Percentiles rank a stretch among this genome's conserved stretches.
Conservation (phyloP, 768 basidiomycete species). For the Hericium coralloides region DNA sequence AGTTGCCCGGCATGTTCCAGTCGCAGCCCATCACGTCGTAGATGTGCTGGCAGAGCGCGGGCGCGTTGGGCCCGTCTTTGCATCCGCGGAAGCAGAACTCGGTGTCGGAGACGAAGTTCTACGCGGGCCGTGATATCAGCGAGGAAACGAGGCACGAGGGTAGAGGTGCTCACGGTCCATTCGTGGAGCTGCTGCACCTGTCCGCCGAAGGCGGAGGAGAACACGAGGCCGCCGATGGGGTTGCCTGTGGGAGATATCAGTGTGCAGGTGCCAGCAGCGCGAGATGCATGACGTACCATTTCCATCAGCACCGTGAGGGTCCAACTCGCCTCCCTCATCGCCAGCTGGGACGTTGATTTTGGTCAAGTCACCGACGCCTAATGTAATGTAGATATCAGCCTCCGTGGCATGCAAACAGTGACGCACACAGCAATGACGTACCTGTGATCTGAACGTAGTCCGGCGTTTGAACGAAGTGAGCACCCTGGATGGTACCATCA, state of each 20-base stretch:
- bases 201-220: constrained; percentile 55
- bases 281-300: constrained; percentile 27
- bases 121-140: not conserved
- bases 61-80: constrained; percentile 39
- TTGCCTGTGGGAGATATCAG: constrained; percentile 28
- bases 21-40: constrained; percentile 45
- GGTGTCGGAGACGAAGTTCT: constrained; percentile 54
- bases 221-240: constrained; percentile 62
- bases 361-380: constrained; percentile 4
- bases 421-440: constrained; percentile 9
- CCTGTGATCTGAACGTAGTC: constrained; percentile 69
- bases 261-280: not conserved
- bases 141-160: constrained; percentile 1
- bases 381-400: not conserved
- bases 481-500: constrained; percentile 55
- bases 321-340: constrained; percentile 57
- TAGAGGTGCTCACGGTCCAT: constrained; percentile 48
- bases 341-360: constrained; percentile 48
- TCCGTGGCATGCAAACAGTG: not conserved
- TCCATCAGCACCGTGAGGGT: constrained; percentile 59
- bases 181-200: constrained; percentile 50
- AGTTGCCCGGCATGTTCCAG: constrained; percentile 54
- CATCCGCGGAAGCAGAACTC: constrained; percentile 72
- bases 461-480: constrained; percentile 64
- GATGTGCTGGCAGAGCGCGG: constrained; percentile 52